Conservation (phyloP, 345 rosid genomes). For the Corymbia maculata region DNA sequence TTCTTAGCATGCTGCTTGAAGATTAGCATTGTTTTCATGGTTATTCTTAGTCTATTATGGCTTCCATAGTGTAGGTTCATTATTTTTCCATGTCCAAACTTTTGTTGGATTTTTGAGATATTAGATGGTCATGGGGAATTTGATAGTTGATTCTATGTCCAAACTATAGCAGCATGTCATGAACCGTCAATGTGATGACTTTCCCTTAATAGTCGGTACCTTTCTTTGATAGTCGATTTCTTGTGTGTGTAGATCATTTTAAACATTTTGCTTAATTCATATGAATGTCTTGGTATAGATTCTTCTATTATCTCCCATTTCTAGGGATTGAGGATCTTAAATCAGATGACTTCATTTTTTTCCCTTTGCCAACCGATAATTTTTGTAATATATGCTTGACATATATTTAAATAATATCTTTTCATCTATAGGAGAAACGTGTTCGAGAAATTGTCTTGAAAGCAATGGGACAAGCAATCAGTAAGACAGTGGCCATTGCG, state of each 20-base stretch:
- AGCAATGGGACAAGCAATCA: constrained; percentile 13
- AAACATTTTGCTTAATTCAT: background rate
- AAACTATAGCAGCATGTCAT: background rate
- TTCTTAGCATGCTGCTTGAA: background rate
- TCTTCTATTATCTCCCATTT: background rate
- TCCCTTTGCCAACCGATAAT: background rate
- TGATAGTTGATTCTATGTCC: background rate
- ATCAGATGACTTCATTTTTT: background rate
- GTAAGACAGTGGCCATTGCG: background rate
- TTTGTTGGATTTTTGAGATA: background rate
- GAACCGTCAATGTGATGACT: background rate
- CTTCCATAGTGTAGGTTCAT: background rate
- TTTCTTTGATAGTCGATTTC: background rate
- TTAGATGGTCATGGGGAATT: background rate
- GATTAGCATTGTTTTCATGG: background rate
- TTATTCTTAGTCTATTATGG: background rate
- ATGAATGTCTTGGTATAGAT: background rate
- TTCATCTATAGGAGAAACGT: background rate
- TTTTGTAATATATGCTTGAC: background rate
- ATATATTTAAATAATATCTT: background rate
- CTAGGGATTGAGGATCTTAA: background rate
- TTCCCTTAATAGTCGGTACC: background rate
- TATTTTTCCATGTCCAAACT: background rate
- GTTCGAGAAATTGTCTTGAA: background rate
- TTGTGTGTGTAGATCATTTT: background rate